Evolutionary conservation across 2,329 filamentous ascomycete genomes (phyloP), one percentile per base, ranked within the genome.

Genomic region (Hawksworthiomyces lignivorus): DNA sequence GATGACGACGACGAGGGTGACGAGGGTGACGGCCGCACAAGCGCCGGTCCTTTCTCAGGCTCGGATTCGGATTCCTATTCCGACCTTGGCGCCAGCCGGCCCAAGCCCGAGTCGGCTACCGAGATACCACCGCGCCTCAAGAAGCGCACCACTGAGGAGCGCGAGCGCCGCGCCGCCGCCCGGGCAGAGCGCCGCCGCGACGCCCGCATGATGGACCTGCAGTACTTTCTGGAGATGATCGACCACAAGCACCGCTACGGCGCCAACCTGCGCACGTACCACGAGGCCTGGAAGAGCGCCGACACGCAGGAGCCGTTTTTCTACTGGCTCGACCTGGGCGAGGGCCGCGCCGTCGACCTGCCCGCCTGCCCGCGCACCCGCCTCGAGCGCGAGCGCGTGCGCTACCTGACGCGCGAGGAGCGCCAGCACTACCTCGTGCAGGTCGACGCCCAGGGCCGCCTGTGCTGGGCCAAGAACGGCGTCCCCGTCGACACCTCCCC

Each of bases 401-500:
- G 89, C 15, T 96, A 95, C 57, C 66, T 96, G 18, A 87, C 81
- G 6, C 73, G 82, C 2, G 87, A 94, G 57, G 88, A 95, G 59
- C 72, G 89, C 8, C 70, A 84, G 58, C 73, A 84, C 50, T 96
- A 95, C 56, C 68, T 94, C 11, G 87, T 92, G 24, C 75, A 73
- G 30, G 77, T 95, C 11, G 85, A 94, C 53, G 56, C 64, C 0
- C 71, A 85, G 28, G 89, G 89, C 1, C 72, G 81, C 5, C 69
- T 95, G n/a, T 80, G 84, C 47, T 95, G 87, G 87, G 85, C 82
- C 1, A 94, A 92, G 64, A 89, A 92, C 53, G 81, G 81, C 1
- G 68, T 77, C 42, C 72, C 77, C 7, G 86, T 96, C 51, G 84
- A 84, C 56, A 95, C 88, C 0, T 82, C 79, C 2, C n/a, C n/a